These are phyloP conservation scores for Helotiales sp. DNA, from an alignment of 2,329 filamentous ascomycete species.

Conservation along the genomic window DNA sequence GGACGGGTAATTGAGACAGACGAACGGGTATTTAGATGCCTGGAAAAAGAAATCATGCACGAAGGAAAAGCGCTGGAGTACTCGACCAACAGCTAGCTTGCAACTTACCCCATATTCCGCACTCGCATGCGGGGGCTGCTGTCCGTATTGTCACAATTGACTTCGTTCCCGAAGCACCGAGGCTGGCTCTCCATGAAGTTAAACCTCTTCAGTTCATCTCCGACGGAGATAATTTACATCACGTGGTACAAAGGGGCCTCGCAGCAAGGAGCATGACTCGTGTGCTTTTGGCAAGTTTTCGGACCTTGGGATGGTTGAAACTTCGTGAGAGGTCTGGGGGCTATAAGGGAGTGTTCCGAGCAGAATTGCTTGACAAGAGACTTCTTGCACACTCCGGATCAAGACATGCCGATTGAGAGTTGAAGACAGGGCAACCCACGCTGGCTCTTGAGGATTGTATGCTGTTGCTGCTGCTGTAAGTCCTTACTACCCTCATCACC, in stretches of 20 bases:
- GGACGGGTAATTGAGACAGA: not conserved
- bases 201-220: not conserved
- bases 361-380: too few relatives aligned
- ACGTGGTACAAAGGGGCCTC: not conserved
- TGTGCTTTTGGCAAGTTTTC: not conserved
- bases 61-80: not conserved
- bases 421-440: too few relatives aligned
- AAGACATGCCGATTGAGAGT: too few relatives aligned
- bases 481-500: too few relatives aligned
- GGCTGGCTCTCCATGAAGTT: not conserved
- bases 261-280: not conserved
- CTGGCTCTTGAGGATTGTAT: too few relatives aligned
- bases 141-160: not conserved
- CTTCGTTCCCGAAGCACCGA: not conserved
- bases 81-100: conserved; percentile 1
- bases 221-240: not conserved
- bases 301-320: not conserved
- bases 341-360: too few relatives aligned
- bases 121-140: not conserved
- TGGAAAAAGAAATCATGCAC: not conserved
- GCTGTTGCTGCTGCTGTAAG: too few relatives aligned
- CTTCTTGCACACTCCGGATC: too few relatives aligned
- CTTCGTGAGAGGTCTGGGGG: not conserved
- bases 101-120: not conserved
- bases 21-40: not conserved